phyloP scores from a whole-genome alignment of 768 basidiomycete species.

The Kwoniella dejecticola region DNA sequence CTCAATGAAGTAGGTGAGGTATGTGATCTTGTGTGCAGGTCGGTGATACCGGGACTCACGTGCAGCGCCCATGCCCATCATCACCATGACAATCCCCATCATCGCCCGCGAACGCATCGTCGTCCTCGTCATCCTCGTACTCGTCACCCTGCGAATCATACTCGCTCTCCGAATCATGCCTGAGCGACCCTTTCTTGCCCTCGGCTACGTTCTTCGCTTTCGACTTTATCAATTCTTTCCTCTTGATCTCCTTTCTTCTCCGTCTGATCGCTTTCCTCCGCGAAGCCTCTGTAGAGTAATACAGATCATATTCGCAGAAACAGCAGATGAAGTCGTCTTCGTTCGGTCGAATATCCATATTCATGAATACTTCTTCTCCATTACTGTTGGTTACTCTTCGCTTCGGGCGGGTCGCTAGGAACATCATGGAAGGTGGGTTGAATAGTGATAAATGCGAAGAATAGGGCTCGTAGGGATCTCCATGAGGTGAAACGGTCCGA shows the following conservation, averaged over 20 bases:
- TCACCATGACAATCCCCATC: conserved; percentile 10
- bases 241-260: conserved; percentile 71
- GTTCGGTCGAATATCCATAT: conserved; percentile 46
- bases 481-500: conserved; percentile 29
- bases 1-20: no score
- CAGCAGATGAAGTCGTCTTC: conserved; percentile 91
- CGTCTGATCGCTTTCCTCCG: conserved; percentile 69
- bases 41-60: no score
- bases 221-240: conserved; percentile 39
- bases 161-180: conserved; percentile 33
- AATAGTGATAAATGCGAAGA: conserved; percentile 36
- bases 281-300: conserved; percentile 77
- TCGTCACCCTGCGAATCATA: conserved; percentile 23
- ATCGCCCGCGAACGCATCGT: conserved; percentile 10
- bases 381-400: conserved; percentile 5
- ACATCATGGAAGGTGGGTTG: conserved; percentile 50
- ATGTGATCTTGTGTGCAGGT: no score
- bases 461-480: conserved; percentile 34
- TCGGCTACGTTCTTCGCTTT: conserved; percentile 50
- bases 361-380: background rate
- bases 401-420: conserved; percentile 44
- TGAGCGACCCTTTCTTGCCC: conserved; percentile 32
- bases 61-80: conserved; percentile 34
- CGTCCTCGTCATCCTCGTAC: conserved; percentile 11
- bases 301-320: conserved; percentile 88